phyloP scores from a whole-genome alignment of 2,329 filamentous ascomycete genomes.

The Paraphaeosphaeria sporulosa region DNA sequence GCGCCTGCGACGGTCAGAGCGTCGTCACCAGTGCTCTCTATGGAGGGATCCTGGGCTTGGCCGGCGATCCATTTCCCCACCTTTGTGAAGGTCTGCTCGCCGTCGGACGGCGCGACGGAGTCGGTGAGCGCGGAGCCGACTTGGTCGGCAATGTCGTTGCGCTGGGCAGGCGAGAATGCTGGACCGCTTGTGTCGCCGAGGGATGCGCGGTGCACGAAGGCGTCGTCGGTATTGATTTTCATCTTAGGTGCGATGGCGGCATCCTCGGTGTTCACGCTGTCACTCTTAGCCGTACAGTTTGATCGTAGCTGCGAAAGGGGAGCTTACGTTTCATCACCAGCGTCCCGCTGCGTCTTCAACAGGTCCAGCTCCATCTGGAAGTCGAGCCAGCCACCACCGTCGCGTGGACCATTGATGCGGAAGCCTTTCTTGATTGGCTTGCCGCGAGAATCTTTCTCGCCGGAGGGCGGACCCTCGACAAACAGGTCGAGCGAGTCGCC shows the following conservation, averaged over 20 bases:
- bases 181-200: not conserved
- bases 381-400: constrained; percentile 9
- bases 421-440: not conserved
- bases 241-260: not conserved
- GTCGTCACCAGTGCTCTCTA: too few relatives aligned
- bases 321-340: constrained; percentile 7
- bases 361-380: constrained; percentile 9
- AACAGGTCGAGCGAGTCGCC: not conserved
- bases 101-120: not conserved
- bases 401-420: constrained; percentile 5
- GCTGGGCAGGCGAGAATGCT: not conserved
- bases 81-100: not conserved
- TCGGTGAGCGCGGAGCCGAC: not conserved
- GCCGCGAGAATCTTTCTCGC: not conserved
- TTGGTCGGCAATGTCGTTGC: not conserved
- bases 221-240: not conserved
- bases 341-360: constrained; percentile 6
- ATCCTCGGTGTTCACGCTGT: not conserved
- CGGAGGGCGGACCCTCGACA: not conserved
- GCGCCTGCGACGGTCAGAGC: too few relatives aligned
- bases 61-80: not conserved
- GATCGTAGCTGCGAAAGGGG: not conserved
- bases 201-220: not conserved
- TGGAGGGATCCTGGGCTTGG: not conserved
- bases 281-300: not conserved